phyloP scores from a whole-genome alignment of 2,329 filamentous ascomycete species.

The Lasiodiplodia sp. region DNA sequence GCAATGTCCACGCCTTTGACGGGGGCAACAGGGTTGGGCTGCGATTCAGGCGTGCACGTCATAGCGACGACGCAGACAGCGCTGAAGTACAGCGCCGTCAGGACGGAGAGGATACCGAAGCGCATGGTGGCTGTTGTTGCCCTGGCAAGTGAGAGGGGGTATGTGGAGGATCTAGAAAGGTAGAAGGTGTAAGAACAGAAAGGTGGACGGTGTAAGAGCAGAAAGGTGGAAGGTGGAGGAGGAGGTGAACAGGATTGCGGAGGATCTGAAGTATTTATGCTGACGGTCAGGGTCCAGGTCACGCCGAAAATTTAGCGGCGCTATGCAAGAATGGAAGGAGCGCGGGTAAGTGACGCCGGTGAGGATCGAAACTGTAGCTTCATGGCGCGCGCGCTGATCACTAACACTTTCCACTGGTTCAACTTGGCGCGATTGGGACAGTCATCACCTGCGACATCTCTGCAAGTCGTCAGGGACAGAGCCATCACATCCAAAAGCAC shows the following conservation, averaged over 20 bases:
- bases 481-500: too few species aligned
- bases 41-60: slow-evolving; percentile 41
- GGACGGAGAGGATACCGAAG: neutral
- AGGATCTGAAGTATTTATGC: too few species aligned
- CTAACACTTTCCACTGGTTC: neutral
- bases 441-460: too few species aligned
- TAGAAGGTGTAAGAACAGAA: too few species aligned
- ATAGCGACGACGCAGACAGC: neutral
- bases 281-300: too few species aligned
- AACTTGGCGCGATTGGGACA: neutral
- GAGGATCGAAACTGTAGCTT: neutral
- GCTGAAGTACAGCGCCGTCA: neutral
- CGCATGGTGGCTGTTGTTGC: neutral
- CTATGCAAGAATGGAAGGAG: neutral
- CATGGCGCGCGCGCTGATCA: neutral
- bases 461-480: too few species aligned
- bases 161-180: neutral
- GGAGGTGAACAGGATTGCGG: too few species aligned
- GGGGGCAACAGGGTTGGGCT: too few species aligned
- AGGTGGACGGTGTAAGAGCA: too few species aligned
- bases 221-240: too few species aligned
- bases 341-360: neutral
- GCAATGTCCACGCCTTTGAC: too few species aligned
- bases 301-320: neutral
- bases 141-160: neutral